A percentile compares a stretch with the other conserved stretches of the same genome.
phyloP scores from a whole-genome alignment of 306 rosid species.

The Malus orientalis region DNA sequence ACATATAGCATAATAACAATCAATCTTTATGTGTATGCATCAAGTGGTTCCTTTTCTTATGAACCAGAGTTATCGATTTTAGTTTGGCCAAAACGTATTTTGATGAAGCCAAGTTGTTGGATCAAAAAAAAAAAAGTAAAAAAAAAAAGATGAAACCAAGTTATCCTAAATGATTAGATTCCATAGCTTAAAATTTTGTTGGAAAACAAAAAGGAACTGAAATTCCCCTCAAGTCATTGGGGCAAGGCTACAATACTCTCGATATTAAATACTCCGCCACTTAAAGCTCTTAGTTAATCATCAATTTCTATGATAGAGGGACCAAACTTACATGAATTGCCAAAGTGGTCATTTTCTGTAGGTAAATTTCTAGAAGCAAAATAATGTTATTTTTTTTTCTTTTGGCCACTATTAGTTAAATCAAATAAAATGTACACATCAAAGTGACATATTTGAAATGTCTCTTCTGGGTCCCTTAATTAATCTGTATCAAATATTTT shows the following conservation, averaged over 20 bases:
- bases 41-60: too few relatives aligned
- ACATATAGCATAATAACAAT: too few relatives aligned
- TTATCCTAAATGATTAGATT: too few relatives aligned
- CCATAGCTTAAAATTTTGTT: neutral
- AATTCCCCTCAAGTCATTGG: neutral
- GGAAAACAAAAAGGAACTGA: neutral
- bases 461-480: neutral
- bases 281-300: too few relatives aligned
- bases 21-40: too few relatives aligned
- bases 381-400: neutral
- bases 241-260: too few relatives aligned
- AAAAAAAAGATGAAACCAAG: too few relatives aligned
- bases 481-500: neutral
- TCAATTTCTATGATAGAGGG: neutral
- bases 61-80: too few relatives aligned
- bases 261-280: neutral
- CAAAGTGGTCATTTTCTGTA: neutral
- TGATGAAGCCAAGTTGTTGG: too few relatives aligned
- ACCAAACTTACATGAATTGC: neutral
- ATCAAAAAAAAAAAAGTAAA: too few relatives aligned
- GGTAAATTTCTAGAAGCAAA: neutral
- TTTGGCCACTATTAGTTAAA: neutral
- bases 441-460: neutral
- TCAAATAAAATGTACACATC: neutral
- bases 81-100: too few relatives aligned